phyloP scores from a whole-genome alignment of 139 green algal genomes.

The Micractinium sp. region DNA sequence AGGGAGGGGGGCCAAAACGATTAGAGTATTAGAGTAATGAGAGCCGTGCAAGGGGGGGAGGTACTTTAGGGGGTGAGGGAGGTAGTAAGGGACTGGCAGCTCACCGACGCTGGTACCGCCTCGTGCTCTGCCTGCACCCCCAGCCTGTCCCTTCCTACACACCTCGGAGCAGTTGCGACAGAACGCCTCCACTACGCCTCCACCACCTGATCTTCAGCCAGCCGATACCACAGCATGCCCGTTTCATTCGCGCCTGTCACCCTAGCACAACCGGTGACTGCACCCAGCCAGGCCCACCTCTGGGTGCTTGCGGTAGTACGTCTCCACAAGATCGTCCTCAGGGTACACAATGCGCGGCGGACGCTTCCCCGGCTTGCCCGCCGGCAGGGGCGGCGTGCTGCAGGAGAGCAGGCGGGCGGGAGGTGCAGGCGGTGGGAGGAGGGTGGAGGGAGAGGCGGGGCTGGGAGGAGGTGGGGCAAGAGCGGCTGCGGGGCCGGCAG shows the following conservation, averaged over 20 bases:
- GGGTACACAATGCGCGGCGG: constrained; percentile 37
- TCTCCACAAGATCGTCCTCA: constrained; percentile 42
- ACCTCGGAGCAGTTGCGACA: too few species aligned
- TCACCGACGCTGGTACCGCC: too few species aligned
- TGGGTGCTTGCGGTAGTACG: constrained; percentile 49
- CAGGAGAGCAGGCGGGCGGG: neutral
- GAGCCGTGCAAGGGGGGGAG: neutral
- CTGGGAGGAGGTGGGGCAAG: neutral
- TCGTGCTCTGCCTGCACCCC: too few species aligned
- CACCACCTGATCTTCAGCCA: neutral
- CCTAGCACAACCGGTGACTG: too few species aligned
- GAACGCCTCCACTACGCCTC: too few species aligned
- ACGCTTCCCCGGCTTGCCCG: constrained; percentile 10
- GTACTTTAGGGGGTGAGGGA: too few species aligned
- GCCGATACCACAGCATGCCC: too few species aligned
- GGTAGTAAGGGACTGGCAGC: too few species aligned
- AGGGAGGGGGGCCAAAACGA: neutral
- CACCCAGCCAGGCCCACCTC: constrained; percentile 39
- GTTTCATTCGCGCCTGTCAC: too few species aligned
- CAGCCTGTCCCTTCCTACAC: too few species aligned
- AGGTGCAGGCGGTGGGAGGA: neutral
- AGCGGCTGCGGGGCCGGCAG: neutral
- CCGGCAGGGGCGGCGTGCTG: constrained; percentile 37
- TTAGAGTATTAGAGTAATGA: too few species aligned
- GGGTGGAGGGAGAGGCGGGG: neutral